phyloP scores from a whole-genome alignment of 768 basidiomycete genomes.

The Mycena haematopus region DNA sequence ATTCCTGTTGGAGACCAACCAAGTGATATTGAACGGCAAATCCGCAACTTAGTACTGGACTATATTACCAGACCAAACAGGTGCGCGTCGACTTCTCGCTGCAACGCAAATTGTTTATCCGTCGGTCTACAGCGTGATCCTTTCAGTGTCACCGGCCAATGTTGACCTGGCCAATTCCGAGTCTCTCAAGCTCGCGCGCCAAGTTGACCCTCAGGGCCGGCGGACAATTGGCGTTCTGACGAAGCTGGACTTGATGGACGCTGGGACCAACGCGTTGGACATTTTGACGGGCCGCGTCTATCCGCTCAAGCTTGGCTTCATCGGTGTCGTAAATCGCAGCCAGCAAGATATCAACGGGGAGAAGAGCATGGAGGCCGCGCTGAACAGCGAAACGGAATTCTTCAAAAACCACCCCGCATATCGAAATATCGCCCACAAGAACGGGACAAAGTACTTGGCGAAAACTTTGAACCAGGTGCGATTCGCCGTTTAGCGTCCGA shows the following conservation, averaged over 20 bases:
- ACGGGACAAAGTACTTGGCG: slow-evolving; percentile 95
- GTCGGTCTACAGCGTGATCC: slow-evolving; percentile 73
- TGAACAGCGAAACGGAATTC: slow-evolving; percentile 87
- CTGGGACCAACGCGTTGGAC: slow-evolving; percentile 96
- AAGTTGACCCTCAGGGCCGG: slow-evolving; percentile 94
- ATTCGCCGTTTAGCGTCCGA: slow-evolving; percentile 1
- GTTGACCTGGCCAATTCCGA: slow-evolving; percentile 99
- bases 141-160: slow-evolving; percentile 96
- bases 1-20: slow-evolving; percentile 98
- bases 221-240: slow-evolving; percentile 96
- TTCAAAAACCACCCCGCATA: slow-evolving; percentile 91
- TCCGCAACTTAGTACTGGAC: slow-evolving; percentile 91
- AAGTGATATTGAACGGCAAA: slow-evolving; percentile 96
- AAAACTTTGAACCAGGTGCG: slow-evolving; percentile 91
- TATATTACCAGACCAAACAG: slow-evolving; percentile 97
- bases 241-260: slow-evolving; percentile 99
- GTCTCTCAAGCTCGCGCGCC: slow-evolving; percentile 93
- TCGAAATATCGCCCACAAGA: slow-evolving; percentile 94
- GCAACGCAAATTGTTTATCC: neutral
- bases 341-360: slow-evolving; percentile 95
- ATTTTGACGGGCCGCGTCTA: slow-evolving; percentile 96
- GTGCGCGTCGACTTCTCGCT: slow-evolving; percentile 47
- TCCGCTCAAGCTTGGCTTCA: slow-evolving; percentile 97
- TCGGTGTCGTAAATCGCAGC: slow-evolving; percentile 96
- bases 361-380: slow-evolving; percentile 84